phyloP scores from a whole-genome alignment of 768 basidiomycete species.

The Suillus subaureus region DNA sequence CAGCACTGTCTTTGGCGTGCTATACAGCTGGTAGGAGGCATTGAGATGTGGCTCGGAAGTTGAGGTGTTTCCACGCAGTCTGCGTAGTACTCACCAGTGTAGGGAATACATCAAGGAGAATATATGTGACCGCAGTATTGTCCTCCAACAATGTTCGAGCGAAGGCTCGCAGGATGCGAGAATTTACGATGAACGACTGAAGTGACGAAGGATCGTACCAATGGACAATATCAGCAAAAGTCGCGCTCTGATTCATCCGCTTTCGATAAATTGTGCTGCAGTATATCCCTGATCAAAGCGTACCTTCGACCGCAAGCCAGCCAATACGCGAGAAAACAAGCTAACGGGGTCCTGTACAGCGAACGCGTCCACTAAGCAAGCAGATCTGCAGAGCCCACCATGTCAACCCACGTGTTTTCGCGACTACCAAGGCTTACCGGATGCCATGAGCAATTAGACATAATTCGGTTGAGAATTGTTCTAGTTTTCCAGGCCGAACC shows the following conservation, averaged over 20 bases:
- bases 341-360: slow-evolving; percentile 33
- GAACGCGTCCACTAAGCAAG: slow-evolving; percentile 54
- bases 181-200: slow-evolving; percentile 62
- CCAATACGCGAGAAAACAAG: slow-evolving; percentile 40
- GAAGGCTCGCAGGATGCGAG: slow-evolving; percentile 20
- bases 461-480: slow-evolving; percentile 42
- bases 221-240: slow-evolving; percentile 46
- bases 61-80: neutral
- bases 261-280: neutral
- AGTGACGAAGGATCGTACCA: slow-evolving; percentile 46
- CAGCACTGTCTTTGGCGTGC: slow-evolving; percentile 15
- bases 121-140: slow-evolving; percentile 18
- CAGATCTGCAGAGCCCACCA: slow-evolving; percentile 36
- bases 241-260: slow-evolving; percentile 15
- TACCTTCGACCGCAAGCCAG: slow-evolving; percentile 40
- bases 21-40: slow-evolving; percentile 17
- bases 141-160: slow-evolving; percentile 12
- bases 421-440: slow-evolving; percentile 35
- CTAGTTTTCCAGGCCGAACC: slow-evolving; percentile 16
- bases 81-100: slow-evolving; percentile 24
- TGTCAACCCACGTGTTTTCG: neutral
- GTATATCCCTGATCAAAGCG: slow-evolving; percentile 23
- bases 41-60: slow-evolving; percentile 1
- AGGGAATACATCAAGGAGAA: slow-evolving; percentile 17
- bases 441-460: slow-evolving; percentile 44